phyloP scores from a whole-genome alignment of 176 grass and related monocot genomes.

The Alloteropsis semialata region DNA sequence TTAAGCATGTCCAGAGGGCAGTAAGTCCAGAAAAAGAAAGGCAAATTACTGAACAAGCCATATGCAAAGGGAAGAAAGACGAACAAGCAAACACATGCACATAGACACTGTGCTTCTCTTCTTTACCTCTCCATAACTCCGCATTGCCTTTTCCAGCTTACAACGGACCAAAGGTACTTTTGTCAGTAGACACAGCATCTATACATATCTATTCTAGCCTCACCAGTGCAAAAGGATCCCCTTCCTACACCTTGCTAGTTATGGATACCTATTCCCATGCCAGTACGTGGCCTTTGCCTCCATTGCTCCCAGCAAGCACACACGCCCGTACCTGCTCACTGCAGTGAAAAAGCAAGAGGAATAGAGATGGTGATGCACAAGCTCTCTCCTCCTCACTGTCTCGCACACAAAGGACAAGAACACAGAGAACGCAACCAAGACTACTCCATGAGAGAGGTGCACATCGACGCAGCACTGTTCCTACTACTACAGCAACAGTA shows the following conservation, averaged over 20 bases:
- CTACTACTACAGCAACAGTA: slow-evolving; percentile 41
- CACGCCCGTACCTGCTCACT: slow-evolving; percentile 40
- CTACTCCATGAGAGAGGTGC: slow-evolving; percentile 17
- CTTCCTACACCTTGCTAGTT: slow-evolving; percentile 51
- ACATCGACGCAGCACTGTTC: slow-evolving; percentile 40
- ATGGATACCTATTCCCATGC: slow-evolving; percentile 39
- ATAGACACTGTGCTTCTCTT: neutral
- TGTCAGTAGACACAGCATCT: slow-evolving; percentile 40
- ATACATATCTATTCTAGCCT: slow-evolving; percentile 49
- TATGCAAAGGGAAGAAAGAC: slow-evolving; percentile 4
- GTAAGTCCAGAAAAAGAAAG: neutral
- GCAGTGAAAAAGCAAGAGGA: slow-evolving; percentile 45
- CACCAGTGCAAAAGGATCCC: slow-evolving; percentile 39
- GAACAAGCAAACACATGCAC: slow-evolving; percentile 29
- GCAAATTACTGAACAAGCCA: neutral
- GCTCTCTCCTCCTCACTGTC: slow-evolving; percentile 9
- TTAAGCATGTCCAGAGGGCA: neutral
- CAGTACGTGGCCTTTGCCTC: slow-evolving; percentile 34
- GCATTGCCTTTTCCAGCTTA: slow-evolving; percentile 48
- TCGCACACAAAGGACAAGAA: slow-evolving; percentile 47
- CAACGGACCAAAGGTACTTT: slow-evolving; percentile 53
- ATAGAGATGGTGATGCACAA: slow-evolving; percentile 13
- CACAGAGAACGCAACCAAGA: slow-evolving; percentile 30
- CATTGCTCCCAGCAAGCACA: slow-evolving; percentile 43
- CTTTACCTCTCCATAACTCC: slow-evolving; percentile 29